Conservation (phyloP, 352 stramenopile species). For the Sclerospora graminicola region DNA sequence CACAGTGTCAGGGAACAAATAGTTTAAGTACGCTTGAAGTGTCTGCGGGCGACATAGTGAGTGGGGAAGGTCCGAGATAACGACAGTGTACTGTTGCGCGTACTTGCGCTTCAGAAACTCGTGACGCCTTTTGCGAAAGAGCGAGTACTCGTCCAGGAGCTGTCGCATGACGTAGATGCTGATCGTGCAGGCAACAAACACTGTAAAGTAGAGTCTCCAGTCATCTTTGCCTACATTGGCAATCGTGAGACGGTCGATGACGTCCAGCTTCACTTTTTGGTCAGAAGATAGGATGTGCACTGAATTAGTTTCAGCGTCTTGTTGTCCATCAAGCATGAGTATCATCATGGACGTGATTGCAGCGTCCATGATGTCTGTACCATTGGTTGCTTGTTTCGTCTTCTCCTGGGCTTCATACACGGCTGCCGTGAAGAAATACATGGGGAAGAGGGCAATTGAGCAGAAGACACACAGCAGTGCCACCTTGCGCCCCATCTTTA, state of each 20-base stretch:
- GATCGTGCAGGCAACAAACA: conserved; percentile 39
- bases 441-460: conserved; percentile 57
- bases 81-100: conserved; percentile 64
- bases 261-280: conserved; percentile 33
- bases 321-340: conserved; percentile 15
- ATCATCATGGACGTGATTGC: conserved; percentile 19
- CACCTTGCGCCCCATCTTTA: conserved; percentile 59
- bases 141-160: conserved; percentile 41
- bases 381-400: conserved; percentile 6
- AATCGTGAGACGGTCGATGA: conserved; percentile 58
- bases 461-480: conserved; percentile 38
- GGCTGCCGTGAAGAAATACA: conserved; percentile 47
- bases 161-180: conserved; percentile 47
- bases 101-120: conserved; percentile 47
- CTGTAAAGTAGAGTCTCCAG: conserved; percentile 51
- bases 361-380: conserved; percentile 2
- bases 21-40: conserved; percentile 53
- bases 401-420: conserved; percentile 20
- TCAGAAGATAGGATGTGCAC: conserved; percentile 16
- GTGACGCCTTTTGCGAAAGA: conserved; percentile 51
- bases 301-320: conserved; percentile 6
- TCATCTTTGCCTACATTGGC: conserved; percentile 52
- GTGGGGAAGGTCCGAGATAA: conserved; percentile 53
- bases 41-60: conserved; percentile 43
- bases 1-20: conserved; percentile 51